Base-by-base conservation (phyloP, 371 early-diverging fungal genomes). In the Gilbertella persicaria region DNA sequence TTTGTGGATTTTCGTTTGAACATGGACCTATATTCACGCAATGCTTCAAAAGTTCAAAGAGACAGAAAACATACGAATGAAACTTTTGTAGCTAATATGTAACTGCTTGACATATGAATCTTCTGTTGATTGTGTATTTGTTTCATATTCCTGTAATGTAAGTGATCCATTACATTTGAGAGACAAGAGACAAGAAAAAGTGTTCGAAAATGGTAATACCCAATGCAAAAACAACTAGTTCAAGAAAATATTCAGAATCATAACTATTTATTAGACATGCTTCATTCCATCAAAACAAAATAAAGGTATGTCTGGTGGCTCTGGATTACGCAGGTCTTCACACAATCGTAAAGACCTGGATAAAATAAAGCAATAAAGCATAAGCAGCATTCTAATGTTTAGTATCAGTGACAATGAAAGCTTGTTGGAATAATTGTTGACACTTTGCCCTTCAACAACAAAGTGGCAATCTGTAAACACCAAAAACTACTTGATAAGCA, bases 1-100 rank as follows among this genome's bases (percentile, higher is more conserved):
- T 36, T 50, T 55, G 46, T 41, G 51, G 42, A 56, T 55, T 13
- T 62, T 56, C 30, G 39, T 39, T 44, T 35, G 49, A 53, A 59
- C 53, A 49, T 59, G n/a, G n/a, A n/a, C n/a, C n/a, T n/a, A n/a
- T n/a, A n/a, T n/a, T n/a, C n/a, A n/a, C n/a, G n/a, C n/a, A n/a
- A n/a, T n/a, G n/a, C n/a, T n/a, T n/a, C n/a, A 53, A 53, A 59
- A 53, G 45, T 48, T 53, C 44, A 59, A 49, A 48, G 53, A 59
- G 40, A 46, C 53, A 49, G 60, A 59, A n/a, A n/a, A n/a, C 20
- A 53, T 53, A 37, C 37, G 60, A 59, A 53, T 35, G 48, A 53
- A 29, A 53, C 60, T 49, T 28, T 46, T 59, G 39, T 28, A 53
- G 45, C 33, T 59, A 38, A 49, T 59, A 53, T 53, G 60, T 43